phyloP scores from a whole-genome alignment of 805 yeast species.

The Starmerella stigmatis region DNA sequence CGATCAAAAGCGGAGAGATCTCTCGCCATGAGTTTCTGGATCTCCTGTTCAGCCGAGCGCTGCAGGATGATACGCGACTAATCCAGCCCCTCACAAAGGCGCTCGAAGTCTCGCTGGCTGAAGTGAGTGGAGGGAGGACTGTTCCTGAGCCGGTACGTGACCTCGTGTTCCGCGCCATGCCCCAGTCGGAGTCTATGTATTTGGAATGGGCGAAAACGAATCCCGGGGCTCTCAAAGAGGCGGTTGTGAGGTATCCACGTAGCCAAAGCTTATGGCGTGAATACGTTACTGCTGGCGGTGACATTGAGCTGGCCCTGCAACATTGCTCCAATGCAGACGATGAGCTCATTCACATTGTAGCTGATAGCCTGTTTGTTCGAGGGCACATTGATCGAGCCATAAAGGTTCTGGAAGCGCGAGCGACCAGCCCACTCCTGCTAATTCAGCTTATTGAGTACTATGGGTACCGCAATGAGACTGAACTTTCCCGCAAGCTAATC shows the following conservation, averaged over 20 bases:
- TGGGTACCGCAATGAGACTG: background rate
- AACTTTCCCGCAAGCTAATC: background rate
- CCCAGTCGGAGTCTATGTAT: background rate
- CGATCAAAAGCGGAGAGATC: too few relatives aligned
- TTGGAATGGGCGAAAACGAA: background rate
- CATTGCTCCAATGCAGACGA: background rate
- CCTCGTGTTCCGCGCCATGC: background rate
- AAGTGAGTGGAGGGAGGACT: background rate
- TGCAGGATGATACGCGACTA: background rate
- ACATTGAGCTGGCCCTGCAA: background rate
- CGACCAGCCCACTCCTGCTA: background rate
- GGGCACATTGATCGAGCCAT: background rate
- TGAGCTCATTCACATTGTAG: background rate
- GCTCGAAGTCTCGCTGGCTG: background rate
- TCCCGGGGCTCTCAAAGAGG: constrained; percentile 1
- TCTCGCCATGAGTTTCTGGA: background rate
- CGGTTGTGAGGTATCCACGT: constrained; percentile 3
- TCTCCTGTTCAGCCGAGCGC: background rate
- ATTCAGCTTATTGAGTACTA: background rate
- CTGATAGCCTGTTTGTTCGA: background rate
- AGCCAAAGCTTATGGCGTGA: background rate
- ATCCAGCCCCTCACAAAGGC: background rate
- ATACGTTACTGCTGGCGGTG: background rate
- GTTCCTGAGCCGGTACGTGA: background rate
- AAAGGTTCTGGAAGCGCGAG: background rate